A percentile compares a stretch with the other conserved stretches of the same genome.
These are phyloP conservation scores for Alternaria ethzedia DNA, from an alignment of 2,329 filamentous ascomycete genomes.

Conservation along the genomic window DNA sequence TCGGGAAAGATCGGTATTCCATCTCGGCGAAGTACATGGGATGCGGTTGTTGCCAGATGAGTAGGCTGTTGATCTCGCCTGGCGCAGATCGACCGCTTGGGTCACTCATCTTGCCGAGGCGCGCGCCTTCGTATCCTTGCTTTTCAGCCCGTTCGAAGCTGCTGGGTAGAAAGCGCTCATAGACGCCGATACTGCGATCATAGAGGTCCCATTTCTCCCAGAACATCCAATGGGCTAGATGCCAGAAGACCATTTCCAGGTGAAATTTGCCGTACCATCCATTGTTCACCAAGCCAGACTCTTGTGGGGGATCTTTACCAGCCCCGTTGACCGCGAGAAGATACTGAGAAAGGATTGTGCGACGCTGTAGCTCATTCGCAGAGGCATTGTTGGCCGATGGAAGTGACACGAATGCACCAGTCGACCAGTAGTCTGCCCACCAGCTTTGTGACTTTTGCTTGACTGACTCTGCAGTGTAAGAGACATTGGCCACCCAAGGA, in stretches of 20 bases:
- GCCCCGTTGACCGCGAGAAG: constrained; percentile 61
- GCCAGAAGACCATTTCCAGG: constrained; percentile 63
- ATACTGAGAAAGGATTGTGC: constrained; percentile 62
- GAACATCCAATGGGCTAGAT: constrained; percentile 58
- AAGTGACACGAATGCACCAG: constrained; percentile 61
- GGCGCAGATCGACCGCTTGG: constrained; percentile 62
- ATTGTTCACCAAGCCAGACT: constrained; percentile 59
- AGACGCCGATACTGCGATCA: constrained; percentile 56
- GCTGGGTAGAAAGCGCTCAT: constrained; percentile 54
- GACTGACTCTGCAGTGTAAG: constrained; percentile 33
- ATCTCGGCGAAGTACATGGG: constrained; percentile 66
- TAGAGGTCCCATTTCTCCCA: constrained; percentile 58
- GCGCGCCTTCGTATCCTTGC: constrained; percentile 52
- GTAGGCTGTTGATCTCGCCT: constrained; percentile 65
- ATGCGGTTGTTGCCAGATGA: constrained; percentile 70
- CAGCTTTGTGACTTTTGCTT: constrained; percentile 46
- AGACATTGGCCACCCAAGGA: constrained; percentile 41
- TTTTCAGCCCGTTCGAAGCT: constrained; percentile 44
- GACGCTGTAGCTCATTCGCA: constrained; percentile 60
- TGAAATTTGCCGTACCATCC: constrained; percentile 66
- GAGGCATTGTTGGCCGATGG: constrained; percentile 47
- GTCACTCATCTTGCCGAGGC: constrained; percentile 65
- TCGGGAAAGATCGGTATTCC: constrained; percentile 58
- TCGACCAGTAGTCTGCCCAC: constrained; percentile 60
- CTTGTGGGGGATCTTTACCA: constrained; percentile 57